Evolutionary conservation across 1,284 basidiomycete genomes (phyloP), one percentile per base, ranked within the genome.

Genomic region (Ganoderma meredithae): DNA sequence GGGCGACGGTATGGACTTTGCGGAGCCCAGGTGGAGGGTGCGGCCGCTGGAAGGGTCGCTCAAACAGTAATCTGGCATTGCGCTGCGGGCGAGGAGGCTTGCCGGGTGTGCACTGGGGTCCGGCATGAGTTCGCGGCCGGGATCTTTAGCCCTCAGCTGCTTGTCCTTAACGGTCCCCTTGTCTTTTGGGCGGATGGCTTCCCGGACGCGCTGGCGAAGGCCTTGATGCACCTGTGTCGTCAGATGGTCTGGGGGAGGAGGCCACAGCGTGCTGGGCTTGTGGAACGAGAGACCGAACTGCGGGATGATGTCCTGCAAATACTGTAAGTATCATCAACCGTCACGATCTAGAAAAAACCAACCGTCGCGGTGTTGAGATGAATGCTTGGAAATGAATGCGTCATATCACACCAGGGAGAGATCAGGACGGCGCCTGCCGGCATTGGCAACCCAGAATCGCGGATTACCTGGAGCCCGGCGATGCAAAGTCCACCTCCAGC

Each of bases 351-450:
- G n/a, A n/a, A n/a, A n/a, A n/a, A n/a, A n/a, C n/a, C n/a, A n/a
- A n/a, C n/a, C 66, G 93, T 97, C 7, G 88, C 86, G 0, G 95
- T 96, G 78, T 99, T 98, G 60, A 86, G 83, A 75, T 95, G 85
- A 58, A 98, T 88, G 68, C 94, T 96, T 0, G 95, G 95, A 78
- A 99, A 99, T 0, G 94, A 96, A 79, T 99, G 97, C 0, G 95
- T 97, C 61, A 99, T 81, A 79, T 99, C 97, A 78, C 93, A 94
- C 95, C 95, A 97, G 0, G 96, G 95, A 39, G 94, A 95, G 71
- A 97, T 91, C 39, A 96, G 81, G 5, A 96, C 84, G 1, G 88
- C 94, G 8, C 95, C 96, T 1, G 96, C 95, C 0, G 97, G 97
- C 60, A 89, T 75, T 1, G 95, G 95, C 31, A 98, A 82, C 0